Evolutionary conservation across 495 filamentous ascomycete species (phyloP).

Genomic region (Penicillium malachiteum): DNA sequence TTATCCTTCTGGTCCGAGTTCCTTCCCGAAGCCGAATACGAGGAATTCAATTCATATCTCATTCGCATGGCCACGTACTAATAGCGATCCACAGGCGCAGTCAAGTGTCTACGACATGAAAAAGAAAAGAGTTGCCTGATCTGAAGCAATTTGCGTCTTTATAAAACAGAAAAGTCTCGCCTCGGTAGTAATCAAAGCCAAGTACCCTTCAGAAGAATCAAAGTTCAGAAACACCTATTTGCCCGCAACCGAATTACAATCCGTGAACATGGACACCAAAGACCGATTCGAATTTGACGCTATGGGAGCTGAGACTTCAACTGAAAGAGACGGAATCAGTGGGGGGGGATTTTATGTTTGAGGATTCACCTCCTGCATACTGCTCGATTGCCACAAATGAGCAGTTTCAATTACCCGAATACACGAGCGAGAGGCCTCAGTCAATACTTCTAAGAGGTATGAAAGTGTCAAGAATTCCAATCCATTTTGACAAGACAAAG

Average conservation of each 20-base stretch:
- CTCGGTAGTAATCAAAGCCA: background rate
- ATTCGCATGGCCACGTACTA: background rate
- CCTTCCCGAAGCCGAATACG: background rate
- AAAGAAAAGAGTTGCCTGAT: too few species aligned
- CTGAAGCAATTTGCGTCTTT: too few species aligned
- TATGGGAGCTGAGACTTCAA: background rate
- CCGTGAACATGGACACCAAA: background rate
- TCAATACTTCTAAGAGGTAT: background rate
- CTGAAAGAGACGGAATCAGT: background rate
- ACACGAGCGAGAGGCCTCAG: background rate
- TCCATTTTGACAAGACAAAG: background rate
- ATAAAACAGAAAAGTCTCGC: too few species aligned
- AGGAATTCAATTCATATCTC: background rate
- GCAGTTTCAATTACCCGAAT: background rate
- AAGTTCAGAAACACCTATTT: background rate
- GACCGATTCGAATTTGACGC: background rate
- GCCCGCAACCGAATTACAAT: background rate
- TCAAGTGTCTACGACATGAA: too few species aligned
- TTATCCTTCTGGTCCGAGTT: background rate
- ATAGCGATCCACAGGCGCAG: background rate
- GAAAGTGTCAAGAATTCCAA: background rate
- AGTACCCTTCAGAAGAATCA: background rate
- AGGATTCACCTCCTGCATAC: background rate
- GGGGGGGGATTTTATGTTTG: background rate
- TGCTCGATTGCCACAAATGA: background rate